phyloP scores from a whole-genome alignment of 108 stramenopile species.

The Schizochytrium sp. region DNA sequence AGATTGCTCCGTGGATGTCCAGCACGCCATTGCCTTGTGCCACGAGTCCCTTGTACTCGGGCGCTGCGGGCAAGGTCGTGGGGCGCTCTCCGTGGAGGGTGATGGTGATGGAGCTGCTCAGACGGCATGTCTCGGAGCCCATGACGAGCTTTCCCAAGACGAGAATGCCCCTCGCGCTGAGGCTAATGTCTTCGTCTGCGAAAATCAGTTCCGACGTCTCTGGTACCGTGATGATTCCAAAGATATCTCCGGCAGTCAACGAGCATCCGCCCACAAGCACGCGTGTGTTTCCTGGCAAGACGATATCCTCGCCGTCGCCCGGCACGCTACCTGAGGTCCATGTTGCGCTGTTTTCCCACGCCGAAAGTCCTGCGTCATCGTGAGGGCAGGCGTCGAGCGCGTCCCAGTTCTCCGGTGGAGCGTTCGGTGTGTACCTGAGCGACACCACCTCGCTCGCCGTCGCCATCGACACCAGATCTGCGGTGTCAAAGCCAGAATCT shows the following conservation, averaged over 20 bases:
- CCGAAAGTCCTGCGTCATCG: not conserved
- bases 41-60: not conserved
- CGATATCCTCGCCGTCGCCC: not conserved
- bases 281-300: not conserved
- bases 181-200: not conserved
- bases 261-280: not conserved
- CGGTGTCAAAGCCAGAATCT: not conserved
- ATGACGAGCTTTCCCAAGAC: not conserved
- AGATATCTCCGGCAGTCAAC: not conserved
- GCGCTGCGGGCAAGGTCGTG: not conserved
- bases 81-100: not conserved
- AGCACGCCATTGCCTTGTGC: not conserved
- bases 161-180: not conserved
- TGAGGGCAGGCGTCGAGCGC: not conserved
- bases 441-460: not conserved
- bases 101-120: not conserved
- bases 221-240: not conserved
- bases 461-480: not conserved
- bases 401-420: not conserved
- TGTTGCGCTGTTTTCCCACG: not conserved
- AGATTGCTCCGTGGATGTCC: conserved; percentile 31
- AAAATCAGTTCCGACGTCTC: not conserved
- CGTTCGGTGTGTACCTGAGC: not conserved
- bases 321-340: not conserved
- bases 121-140: not conserved